Percentiles rank a stretch among this genome's conserved stretches.
Conservation (phyloP, 805 yeast species). For the Saccharomyces eubayanus region DNA sequence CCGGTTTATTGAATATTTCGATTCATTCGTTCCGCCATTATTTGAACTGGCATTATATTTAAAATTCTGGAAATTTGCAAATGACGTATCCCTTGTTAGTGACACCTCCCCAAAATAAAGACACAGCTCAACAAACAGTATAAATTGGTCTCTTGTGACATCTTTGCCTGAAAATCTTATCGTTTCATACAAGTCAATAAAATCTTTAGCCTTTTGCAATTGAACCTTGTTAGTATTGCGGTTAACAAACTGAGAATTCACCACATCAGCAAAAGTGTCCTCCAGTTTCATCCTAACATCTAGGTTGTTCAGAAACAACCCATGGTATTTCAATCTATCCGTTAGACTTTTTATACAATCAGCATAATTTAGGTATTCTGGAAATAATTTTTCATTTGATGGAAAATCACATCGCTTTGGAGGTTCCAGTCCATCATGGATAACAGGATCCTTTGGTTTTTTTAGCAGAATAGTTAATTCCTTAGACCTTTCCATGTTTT, state of each 20-base stretch:
- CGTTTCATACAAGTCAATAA: slow-evolving; percentile 53
- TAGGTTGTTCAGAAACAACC: slow-evolving; percentile 32
- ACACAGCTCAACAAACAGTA: slow-evolving; percentile 45
- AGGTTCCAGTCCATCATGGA: slow-evolving; percentile 47
- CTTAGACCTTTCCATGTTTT: slow-evolving; percentile 37
- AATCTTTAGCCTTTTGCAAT: slow-evolving; percentile 24
- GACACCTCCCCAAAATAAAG: slow-evolving; percentile 29
- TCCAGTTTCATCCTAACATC: slow-evolving; percentile 20
- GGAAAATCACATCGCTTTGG: slow-evolving; percentile 33
- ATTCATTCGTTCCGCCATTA: slow-evolving; percentile 4
- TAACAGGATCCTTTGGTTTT: slow-evolving; percentile 36
- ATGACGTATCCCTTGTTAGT: slow-evolving; percentile 11
- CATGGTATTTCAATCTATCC: slow-evolving; percentile 46
- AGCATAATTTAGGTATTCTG: slow-evolving; percentile 38
- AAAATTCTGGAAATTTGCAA: slow-evolving; percentile 1
- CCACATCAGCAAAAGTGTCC: slow-evolving; percentile 21
- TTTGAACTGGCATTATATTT: slow-evolving; percentile 10
- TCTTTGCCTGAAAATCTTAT: slow-evolving; percentile 58
- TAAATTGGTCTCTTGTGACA: slow-evolving; percentile 51
- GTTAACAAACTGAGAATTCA: slow-evolving; percentile 15
- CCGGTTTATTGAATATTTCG: slow-evolving; percentile 3
- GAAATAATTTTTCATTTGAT: slow-evolving; percentile 26
- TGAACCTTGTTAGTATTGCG: slow-evolving; percentile 6
- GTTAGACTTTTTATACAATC: slow-evolving; percentile 53
- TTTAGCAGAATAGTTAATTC: slow-evolving; percentile 33